A percentile compares a stretch with the other conserved stretches of the same genome.
phyloP scores from a whole-genome alignment of 345 rosid species.

The Streptanthus diversifolius region DNA sequence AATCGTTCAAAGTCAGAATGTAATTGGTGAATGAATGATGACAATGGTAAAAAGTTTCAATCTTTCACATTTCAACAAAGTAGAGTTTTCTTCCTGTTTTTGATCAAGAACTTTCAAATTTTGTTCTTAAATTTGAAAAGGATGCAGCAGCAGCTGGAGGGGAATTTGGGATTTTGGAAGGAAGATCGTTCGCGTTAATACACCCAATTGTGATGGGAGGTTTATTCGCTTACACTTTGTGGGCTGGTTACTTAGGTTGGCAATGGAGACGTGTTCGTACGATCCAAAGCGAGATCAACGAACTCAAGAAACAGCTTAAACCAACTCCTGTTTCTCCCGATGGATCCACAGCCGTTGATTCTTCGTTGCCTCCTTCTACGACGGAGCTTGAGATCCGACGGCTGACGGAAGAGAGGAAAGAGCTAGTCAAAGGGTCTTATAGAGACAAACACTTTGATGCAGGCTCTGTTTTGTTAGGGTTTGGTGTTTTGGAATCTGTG shows the following conservation, averaged over 20 bases:
- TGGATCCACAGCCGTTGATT: slow-evolving; percentile 47
- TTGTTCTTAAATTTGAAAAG: slow-evolving; percentile 26
- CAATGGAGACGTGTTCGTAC: slow-evolving; percentile 94
- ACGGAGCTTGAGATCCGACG: slow-evolving; percentile 55
- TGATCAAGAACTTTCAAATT: not conserved
- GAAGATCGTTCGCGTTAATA: slow-evolving; percentile 64
- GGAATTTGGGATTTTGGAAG: slow-evolving; percentile 83
- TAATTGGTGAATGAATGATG: not conserved
- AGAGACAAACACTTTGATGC: slow-evolving; percentile 82
- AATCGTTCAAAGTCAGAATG: not conserved
- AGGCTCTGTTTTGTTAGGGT: slow-evolving; percentile 74
- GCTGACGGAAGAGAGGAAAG: slow-evolving; percentile 58
- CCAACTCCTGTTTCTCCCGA: slow-evolving; percentile 64
- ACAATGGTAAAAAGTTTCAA: not conserved
- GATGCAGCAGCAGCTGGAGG: slow-evolving; percentile 79
- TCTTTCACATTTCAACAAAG: not conserved
- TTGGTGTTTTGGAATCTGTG: slow-evolving; percentile 79
- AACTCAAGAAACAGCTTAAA: slow-evolving; percentile 70
- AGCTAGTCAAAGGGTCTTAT: slow-evolving; percentile 36
- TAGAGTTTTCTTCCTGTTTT: not conserved
- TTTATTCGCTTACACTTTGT: slow-evolving; percentile 57
- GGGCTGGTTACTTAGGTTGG: slow-evolving; percentile 87
- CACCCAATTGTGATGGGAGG: slow-evolving; percentile 71
- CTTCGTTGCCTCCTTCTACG: slow-evolving; percentile 46
- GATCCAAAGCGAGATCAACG: slow-evolving; percentile 56